Percentiles rank a stretch among this genome's conserved stretches.
Evolutionary conservation across 1,284 basidiomycete species (phyloP).

Genomic region (Volvariella surrecta): DNA sequence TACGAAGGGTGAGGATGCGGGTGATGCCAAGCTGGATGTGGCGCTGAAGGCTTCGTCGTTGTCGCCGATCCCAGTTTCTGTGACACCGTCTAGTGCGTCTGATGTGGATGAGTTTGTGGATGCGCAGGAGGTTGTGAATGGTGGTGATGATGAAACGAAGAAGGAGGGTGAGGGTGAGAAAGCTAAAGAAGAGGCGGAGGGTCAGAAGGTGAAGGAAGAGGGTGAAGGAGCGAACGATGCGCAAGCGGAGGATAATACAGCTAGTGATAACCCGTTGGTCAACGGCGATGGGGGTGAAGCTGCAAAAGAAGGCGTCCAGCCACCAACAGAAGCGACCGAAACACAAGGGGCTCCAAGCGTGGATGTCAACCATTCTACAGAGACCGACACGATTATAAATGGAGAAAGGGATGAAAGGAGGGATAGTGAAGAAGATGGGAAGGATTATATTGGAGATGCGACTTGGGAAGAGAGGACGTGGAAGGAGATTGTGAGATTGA

Average conservation of each 20-base stretch:
- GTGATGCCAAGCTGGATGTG: not conserved
- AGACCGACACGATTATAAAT: not conserved
- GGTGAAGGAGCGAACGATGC: conserved; percentile 1
- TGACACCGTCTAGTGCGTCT: not conserved
- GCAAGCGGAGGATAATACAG: conserved; percentile 7
- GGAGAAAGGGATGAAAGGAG: conserved; percentile 8
- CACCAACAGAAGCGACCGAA: not conserved
- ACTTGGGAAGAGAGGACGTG: conserved; percentile 90
- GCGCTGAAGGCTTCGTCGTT: too few species aligned
- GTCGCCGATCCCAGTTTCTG: not conserved
- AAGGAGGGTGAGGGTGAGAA: not conserved
- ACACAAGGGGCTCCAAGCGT: not conserved
- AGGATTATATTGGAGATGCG: conserved; percentile 45
- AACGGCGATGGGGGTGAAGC: not conserved
- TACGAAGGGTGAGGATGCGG: conserved; percentile 8
- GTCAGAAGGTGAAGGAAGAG: conserved; percentile 2
- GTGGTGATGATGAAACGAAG: not conserved
- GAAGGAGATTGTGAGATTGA: conserved; percentile 73
- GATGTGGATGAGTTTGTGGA: conserved; percentile 2
- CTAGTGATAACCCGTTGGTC: not conserved
- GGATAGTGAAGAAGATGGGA: conserved; percentile 19
- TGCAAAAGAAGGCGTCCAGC: not conserved
- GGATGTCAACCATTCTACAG: not conserved
- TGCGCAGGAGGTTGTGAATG: not conserved
- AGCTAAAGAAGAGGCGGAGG: not conserved